These are phyloP conservation scores for Suhomyces faveliae DNA, from an alignment of 805 yeast genomes.

Conservation along the genomic window DNA sequence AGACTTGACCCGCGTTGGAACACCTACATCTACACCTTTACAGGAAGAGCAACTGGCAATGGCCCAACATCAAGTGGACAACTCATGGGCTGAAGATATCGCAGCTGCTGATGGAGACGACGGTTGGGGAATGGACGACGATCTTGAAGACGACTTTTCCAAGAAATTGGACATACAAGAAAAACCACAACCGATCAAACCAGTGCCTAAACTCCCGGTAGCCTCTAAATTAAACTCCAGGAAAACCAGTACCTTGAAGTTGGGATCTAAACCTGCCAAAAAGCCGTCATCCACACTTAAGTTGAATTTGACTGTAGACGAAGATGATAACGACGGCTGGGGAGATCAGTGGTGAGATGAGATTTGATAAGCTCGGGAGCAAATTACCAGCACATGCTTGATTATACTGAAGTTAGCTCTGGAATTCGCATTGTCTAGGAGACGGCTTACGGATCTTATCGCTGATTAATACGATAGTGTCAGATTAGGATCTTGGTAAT, in stretches of 20 bases:
- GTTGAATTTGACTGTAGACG: conserved; percentile 19
- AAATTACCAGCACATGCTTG: too few species aligned
- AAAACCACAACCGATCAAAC: not conserved
- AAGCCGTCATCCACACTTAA: conserved; percentile 25
- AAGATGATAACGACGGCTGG: conserved; percentile 32
- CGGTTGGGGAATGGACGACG: conserved; percentile 22
- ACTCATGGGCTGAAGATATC: conserved; percentile 16
- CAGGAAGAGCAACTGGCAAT: conserved; percentile 4
- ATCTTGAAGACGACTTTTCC: conserved; percentile 9
- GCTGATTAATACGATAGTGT: too few species aligned
- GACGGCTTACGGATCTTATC: too few species aligned
- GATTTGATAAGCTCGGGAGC: too few species aligned
- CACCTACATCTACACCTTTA: conserved; percentile 22
- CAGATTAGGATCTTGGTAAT: too few species aligned
- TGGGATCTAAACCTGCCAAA: conserved; percentile 18
- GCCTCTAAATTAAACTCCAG: conserved; percentile 6
- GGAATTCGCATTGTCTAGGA: too few species aligned
- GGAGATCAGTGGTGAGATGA: conserved; percentile 15
- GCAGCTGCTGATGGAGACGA: conserved; percentile 18
- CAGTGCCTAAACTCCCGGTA: conserved; percentile 3
- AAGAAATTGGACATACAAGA: conserved; percentile 2
- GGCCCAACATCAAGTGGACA: not conserved
- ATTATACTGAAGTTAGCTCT: too few species aligned
- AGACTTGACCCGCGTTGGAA: conserved; percentile 28
- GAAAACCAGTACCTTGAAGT: conserved; percentile 20